Conservation (phyloP, 306 rosid species). For the Luffa acutangula region DNA sequence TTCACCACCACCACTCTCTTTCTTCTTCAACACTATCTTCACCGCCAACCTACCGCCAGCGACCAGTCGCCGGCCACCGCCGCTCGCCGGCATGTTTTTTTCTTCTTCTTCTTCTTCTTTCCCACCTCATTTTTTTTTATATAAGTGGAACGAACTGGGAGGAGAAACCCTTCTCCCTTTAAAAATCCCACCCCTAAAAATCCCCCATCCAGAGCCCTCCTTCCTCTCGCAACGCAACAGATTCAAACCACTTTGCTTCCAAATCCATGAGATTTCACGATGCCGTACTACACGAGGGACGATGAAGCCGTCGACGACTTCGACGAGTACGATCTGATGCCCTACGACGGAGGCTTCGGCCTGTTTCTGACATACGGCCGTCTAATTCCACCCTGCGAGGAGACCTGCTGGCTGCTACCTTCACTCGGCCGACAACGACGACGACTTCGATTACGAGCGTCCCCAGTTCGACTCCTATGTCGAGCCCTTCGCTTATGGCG, state of each 20-base stretch:
- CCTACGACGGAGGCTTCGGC: conserved; percentile 35
- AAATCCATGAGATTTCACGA: not conserved
- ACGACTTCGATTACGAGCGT: conserved; percentile 62
- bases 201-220: not conserved
- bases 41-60: too few relatives aligned
- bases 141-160: too few relatives aligned
- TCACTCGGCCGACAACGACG: conserved; percentile 17
- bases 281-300: conserved; percentile 33
- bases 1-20: too few relatives aligned
- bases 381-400: conserved; percentile 24
- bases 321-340: conserved; percentile 44
- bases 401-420: conserved; percentile 70
- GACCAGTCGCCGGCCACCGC: too few relatives aligned
- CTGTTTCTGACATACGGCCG: conserved; percentile 33
- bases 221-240: not conserved
- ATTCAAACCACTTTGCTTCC: not conserved
- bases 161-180: too few relatives aligned
- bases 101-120: too few relatives aligned
- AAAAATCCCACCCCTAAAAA: not conserved
- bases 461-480: conserved; percentile 41
- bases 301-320: conserved; percentile 24
- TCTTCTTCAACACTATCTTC: too few relatives aligned
- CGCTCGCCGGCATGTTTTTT: too few relatives aligned
- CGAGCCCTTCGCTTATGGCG: conserved; percentile 63
- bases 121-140: too few relatives aligned